Evolutionary conservation across 345 rosid genomes (phyloP), one percentile per base, ranked within the genome.

Genomic region (Geranium brycei): DNA sequence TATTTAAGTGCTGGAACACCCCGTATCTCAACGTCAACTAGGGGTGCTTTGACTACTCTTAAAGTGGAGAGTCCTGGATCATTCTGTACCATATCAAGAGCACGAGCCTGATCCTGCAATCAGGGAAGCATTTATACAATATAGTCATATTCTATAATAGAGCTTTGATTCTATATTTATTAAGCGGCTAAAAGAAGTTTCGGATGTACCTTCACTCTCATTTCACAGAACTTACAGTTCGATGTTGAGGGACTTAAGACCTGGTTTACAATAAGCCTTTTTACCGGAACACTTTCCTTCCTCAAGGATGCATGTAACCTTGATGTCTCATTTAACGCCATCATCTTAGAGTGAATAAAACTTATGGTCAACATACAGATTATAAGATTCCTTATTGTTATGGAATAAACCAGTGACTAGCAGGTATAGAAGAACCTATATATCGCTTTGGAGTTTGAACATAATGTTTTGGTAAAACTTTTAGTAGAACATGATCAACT

Each of bases 1-100:
- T 81, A 87, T 73, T 83, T 85, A 19, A 85, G 88, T 61, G 89
- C 91, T 13, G 91, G 87, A 69, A 89, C 81, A 13, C 95, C 95
- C 75, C 89, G 77, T 79, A 89, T 83, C 75, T 89, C 95, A 57
- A 78, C 84, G 69, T 89, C 91, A 65, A 81, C 68, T 69, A 87
- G 72, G 6, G 85, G 87, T 41, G 85, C 76, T 58, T 85, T 73
- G 64, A 82, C 67, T 72, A 78, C 32, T 71, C 77, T 78, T 75
- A 89, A 74, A 59, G 70, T 69, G 35, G 79, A 68, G 65, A 89
- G 95, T 57, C 78, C 83, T 11, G 75, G 72, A 66, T 87, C 83
- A 1, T 73, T 79, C 68, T 65, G 65, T 69, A 85, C 80, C 67
- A 79, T 74, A 51, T 78, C 82, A 8, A 85, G 73, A 65, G 86